Percentiles rank a stretch among this genome's conserved stretches.
These are phyloP conservation scores for Pulveroboletus sp. DNA, from an alignment of 768 basidiomycete species.

Conservation along the genomic window DNA sequence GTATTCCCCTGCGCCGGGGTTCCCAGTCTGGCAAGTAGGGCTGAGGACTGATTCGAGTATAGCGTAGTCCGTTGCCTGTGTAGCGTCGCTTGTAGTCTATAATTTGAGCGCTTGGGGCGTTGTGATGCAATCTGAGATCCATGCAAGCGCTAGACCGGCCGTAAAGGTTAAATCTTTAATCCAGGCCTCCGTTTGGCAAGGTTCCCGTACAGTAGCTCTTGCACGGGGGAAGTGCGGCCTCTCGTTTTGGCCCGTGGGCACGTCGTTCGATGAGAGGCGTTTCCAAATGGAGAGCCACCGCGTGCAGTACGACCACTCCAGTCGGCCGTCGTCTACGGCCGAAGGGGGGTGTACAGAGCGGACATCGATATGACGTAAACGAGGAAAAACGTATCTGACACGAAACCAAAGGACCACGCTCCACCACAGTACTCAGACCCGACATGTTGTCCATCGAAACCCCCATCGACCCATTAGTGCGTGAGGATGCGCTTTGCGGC, in stretches of 20 bases:
- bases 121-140: conserved; percentile 8
- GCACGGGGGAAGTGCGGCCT: too few relatives aligned
- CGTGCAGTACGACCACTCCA: not conserved
- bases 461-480: not conserved
- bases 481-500: not conserved
- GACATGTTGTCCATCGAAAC: conserved; percentile 18
- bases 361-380: conserved; percentile 7
- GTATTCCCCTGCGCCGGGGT: conserved; percentile 27
- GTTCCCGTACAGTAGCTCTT: too few relatives aligned
- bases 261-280: too few relatives aligned
- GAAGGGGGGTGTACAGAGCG: too few relatives aligned
- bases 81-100: not conserved
- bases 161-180: conserved; percentile 21
- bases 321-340: too few relatives aligned
- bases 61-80: not conserved
- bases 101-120: not conserved
- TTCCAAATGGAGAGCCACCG: too few relatives aligned
- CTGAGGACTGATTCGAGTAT: not conserved
- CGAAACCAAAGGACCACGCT: conserved; percentile 4
- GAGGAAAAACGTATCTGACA: not conserved
- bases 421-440: not conserved
- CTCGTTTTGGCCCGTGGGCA: too few relatives aligned
- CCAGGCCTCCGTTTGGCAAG: not conserved
- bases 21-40: conserved; percentile 22
- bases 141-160: conserved; percentile 1